phyloP scores from a whole-genome alignment of 495 filamentous ascomycete genomes.

The Aspergillus bertholletiae region DNA sequence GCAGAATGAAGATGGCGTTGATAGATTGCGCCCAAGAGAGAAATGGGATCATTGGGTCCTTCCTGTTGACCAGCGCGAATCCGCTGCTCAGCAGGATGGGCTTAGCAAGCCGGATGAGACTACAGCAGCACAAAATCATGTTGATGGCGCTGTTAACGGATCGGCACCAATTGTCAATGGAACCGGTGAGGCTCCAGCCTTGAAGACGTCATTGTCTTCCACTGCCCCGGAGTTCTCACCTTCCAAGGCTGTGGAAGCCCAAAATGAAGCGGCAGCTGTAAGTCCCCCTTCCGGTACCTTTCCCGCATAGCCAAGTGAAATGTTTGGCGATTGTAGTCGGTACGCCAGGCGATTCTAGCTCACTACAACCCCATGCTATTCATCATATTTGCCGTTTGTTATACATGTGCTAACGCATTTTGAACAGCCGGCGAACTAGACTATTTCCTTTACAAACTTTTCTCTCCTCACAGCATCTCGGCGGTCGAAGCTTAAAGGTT shows the following conservation, averaged over 20 bases:
- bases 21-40: slow-evolving; percentile 73
- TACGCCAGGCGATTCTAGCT: slow-evolving; percentile 22
- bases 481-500: slow-evolving; percentile 13
- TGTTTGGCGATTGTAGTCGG: slow-evolving; percentile 45
- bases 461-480: slow-evolving; percentile 4
- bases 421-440: slow-evolving; percentile 32
- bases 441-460: slow-evolving; percentile 5
- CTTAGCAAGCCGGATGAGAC: slow-evolving; percentile 30
- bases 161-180: slow-evolving; percentile 36
- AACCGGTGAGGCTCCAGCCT: slow-evolving; percentile 35
- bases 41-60: slow-evolving; percentile 83
- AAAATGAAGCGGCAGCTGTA: slow-evolving; percentile 43
- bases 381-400: slow-evolving; percentile 35
- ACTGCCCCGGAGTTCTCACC: slow-evolving; percentile 76
- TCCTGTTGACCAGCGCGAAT: slow-evolving; percentile 55
- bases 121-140: slow-evolving; percentile 20
- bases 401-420: slow-evolving; percentile 51
- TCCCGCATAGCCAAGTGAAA: slow-evolving; percentile 54
- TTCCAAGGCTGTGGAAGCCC: slow-evolving; percentile 32
- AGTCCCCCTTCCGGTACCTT: slow-evolving; percentile 37
- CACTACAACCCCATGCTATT: neutral
- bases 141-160: slow-evolving; percentile 29
- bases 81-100: slow-evolving; percentile 58
- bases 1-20: slow-evolving; percentile 65
- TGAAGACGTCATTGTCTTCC: slow-evolving; percentile 64